Evolutionary conservation across 2,329 filamentous ascomycete genomes (phyloP), one percentile per base, ranked within the genome.

Genomic region (Helotiales sp.): DNA sequence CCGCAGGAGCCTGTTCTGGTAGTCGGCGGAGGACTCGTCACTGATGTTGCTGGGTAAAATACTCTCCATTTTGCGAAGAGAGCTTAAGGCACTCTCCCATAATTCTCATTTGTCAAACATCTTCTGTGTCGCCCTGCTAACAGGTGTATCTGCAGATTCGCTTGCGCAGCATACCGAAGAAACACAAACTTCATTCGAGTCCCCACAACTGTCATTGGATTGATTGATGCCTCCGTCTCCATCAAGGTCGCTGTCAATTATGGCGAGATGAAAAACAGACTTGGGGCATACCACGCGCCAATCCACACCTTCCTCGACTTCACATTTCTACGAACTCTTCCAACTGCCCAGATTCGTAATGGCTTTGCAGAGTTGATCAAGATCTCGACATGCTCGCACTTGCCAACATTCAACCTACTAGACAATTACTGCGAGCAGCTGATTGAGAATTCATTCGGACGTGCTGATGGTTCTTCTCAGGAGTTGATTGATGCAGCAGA

Each of bases 241-340:
- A 90, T 90, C 77, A 90, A 90, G 70, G 87, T 90, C n/a, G 88
- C 85, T 12, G 87, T 90, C 67, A 90, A 90, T 76, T 89, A 90
- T 67, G 86, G 85, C 70, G 84, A 86, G 71, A 88, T 89, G 77
- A 90, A 90, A 79, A 90, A 90, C 74, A 79, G 86, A 12, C 80
- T 90, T 0, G 87, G 87, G 27, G 87, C 87, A 3, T 90, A 90
- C 70, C 87, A 90, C 67, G 87, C 87, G 0, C 87, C 88, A 0
- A 79, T 84, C 48, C 84, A 88, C 69, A 90, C 87, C 0, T 89
- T 90, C 76, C 80, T 90, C 46, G 87, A 90, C 71, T 90, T 90
- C 70, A 82, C 79, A 15, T 90, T 90, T 73, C 76, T 90, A n/a
- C 82, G 83, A 46, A 88, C 84, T 1, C 76, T 90, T 0, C 86